These are phyloP conservation scores for Lentinula novae-zelandiae DNA, from an alignment of 1,284 basidiomycete species.

Conservation along the genomic window DNA sequence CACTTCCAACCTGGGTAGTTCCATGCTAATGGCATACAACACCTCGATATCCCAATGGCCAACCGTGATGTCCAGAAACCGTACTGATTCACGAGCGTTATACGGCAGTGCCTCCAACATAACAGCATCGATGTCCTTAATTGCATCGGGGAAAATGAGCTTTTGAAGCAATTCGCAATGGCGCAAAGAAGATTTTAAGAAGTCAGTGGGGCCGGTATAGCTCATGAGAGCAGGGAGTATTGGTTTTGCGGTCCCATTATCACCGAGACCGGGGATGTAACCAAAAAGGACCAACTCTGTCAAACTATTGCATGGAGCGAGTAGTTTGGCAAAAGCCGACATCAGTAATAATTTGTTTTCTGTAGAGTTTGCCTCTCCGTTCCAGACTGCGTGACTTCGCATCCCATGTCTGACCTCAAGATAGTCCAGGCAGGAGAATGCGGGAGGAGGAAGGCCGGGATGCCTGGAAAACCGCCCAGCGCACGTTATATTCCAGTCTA, in stretches of 20 bases:
- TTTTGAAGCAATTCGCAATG: not conserved
- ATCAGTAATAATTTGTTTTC: not conserved
- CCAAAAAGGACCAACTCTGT: constrained; percentile 1
- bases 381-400: not conserved
- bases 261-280: not conserved
- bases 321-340: not conserved
- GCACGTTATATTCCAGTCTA: not conserved
- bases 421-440: not conserved
- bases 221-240: not conserved
- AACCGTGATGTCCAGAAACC: not conserved
- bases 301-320: not conserved
- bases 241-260: not conserved
- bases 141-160: not conserved
- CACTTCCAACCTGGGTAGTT: not conserved
- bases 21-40: not conserved
- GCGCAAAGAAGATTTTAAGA: not conserved
- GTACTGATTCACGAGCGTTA: not conserved
- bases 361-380: not conserved
- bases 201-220: not conserved
- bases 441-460: not conserved
- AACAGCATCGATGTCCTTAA: not conserved
- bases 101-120: not conserved
- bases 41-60: not conserved
- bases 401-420: not conserved
- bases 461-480: not conserved